Base-by-base conservation (phyloP, 306 rosid genomes). In the Purshia tridentata region DNA sequence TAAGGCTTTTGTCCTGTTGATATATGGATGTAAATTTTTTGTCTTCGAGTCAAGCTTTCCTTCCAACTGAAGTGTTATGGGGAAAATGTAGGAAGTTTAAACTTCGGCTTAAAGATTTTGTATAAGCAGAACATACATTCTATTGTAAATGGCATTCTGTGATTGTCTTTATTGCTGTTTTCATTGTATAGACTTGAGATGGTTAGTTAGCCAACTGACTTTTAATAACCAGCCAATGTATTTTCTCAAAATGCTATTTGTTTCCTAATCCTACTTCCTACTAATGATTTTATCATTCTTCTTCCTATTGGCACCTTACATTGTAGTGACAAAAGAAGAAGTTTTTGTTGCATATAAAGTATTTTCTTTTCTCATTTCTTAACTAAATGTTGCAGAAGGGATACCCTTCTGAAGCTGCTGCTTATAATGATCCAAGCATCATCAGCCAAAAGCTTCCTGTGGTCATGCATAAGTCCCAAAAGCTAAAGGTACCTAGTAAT, bases 391-490 rank as follows among this genome's bases (percentile, higher is more conserved):
- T 78, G 89, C 97, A 94, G 99, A 84, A 85, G 74, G 97, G 96
- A 52, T 72, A 84, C 77, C 89, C 99, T 20, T 67, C 90, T 55
- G 97, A 94, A 80, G 78, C 95, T 67, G 89, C 89, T 65, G 87
- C 90, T 5, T 94, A 88, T 72, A 87, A 62, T 66, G 99, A 94
- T 86, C 99, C 99, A 57, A 80, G 89, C 77, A 47, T 76, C 80
- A 84, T 89, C 86, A 84, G 89, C 90, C 81, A 87, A 84, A 81
- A 75, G 86, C 96, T 91, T 73, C 97, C 96, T 39, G 76, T 90
- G 58, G 58, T 90, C 73, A 75, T 54, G 88, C 94, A 78, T 12
- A 82, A 69, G 83, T 78, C 88, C 65, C 90, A 94, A 85, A 90
- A 84, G 89, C 88, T 91, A 77, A 88, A 77, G 79, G 74, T 79